Evolutionary conservation across 768 basidiomycete species (phyloP).

Genomic region (Tricholoma matsutake): DNA sequence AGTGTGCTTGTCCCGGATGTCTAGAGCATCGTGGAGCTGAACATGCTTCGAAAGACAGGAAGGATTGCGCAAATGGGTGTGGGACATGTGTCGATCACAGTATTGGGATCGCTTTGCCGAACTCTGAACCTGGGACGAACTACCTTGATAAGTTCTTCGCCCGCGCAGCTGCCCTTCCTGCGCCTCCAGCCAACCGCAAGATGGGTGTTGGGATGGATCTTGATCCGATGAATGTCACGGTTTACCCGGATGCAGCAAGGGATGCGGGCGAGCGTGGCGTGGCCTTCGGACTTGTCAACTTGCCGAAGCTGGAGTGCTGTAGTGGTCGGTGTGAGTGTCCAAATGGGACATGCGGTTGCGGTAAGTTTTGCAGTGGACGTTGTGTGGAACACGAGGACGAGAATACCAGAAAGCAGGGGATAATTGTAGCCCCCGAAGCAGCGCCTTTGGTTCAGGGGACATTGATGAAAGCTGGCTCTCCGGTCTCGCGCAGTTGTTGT

Average conservation of each 20-base stretch:
- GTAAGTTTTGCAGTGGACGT: conserved; percentile 53
- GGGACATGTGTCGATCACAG: conserved; percentile 58
- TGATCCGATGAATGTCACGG: conserved; percentile 50
- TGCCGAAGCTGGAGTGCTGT: conserved; percentile 70
- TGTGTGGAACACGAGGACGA: conserved; percentile 34
- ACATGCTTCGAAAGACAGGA: conserved; percentile 43
- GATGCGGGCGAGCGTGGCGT: conserved; percentile 37
- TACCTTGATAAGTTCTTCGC: conserved; percentile 66
- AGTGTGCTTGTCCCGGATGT: conserved; percentile 74
- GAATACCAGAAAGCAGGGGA: neutral
- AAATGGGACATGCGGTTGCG: conserved; percentile 50
- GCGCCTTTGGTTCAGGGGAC: neutral
- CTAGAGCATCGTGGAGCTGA: conserved; percentile 60
- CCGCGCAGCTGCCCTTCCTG: conserved; percentile 66
- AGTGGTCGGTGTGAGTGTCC: conserved; percentile 61
- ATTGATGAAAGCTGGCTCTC: neutral
- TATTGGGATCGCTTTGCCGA: conserved; percentile 43
- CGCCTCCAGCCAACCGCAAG: conserved; percentile 44
- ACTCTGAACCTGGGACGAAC: conserved; percentile 16
- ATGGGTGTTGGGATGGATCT: conserved; percentile 35
- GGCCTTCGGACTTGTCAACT: conserved; percentile 47
- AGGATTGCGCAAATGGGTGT: conserved; percentile 52
- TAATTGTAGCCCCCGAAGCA: neutral
- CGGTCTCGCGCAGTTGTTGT: conserved; percentile 29
- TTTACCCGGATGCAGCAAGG: conserved; percentile 38